A percentile compares a stretch with the other conserved stretches of the same genome.
phyloP scores from a whole-genome alignment of 208 protist species.

The Trypanosoma theileri region DNA sequence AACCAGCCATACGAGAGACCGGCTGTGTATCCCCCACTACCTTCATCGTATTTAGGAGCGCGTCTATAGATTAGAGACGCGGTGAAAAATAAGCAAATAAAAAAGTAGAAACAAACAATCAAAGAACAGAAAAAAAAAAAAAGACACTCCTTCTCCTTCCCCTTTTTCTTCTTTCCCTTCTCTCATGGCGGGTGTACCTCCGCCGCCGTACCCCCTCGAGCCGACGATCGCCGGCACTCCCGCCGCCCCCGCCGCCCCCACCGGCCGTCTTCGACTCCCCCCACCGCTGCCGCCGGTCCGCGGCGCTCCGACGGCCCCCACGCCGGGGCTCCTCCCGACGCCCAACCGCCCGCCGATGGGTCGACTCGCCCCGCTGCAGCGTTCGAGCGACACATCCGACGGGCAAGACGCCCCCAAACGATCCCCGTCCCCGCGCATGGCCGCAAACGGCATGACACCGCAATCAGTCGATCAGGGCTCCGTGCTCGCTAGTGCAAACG shows the following conservation, averaged over 20 bases:
- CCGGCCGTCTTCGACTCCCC: slow-evolving; percentile 20
- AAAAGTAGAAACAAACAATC: too few species aligned
- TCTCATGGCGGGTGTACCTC: slow-evolving; percentile 9
- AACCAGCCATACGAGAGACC: too few species aligned
- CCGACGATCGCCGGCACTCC: background rate
- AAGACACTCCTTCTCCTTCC: background rate
- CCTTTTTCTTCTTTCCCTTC: background rate
- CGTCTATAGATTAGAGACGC: too few species aligned
- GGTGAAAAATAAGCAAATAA: too few species aligned
- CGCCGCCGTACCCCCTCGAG: slow-evolving; percentile 12
- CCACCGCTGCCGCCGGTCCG: slow-evolving; percentile 32
- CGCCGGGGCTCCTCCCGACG: background rate
- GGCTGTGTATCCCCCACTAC: too few species aligned
- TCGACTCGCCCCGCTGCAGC: slow-evolving; percentile 19
- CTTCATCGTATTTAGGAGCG: too few species aligned
- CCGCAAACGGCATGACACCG: background rate
- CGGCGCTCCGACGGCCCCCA: background rate
- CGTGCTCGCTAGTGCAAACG: background rate
- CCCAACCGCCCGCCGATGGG: slow-evolving; percentile 9
- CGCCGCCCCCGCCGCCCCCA: slow-evolving; percentile 24
- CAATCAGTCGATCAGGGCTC: background rate
- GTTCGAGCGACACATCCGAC: background rate
- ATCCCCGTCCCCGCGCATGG: slow-evolving; percentile 2
- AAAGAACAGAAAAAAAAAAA: background rate
- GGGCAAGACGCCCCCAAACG: background rate